These are phyloP conservation scores for Takashimella tepidaria DNA, from an alignment of 1,284 basidiomycete genomes.

Conservation along the genomic window DNA sequence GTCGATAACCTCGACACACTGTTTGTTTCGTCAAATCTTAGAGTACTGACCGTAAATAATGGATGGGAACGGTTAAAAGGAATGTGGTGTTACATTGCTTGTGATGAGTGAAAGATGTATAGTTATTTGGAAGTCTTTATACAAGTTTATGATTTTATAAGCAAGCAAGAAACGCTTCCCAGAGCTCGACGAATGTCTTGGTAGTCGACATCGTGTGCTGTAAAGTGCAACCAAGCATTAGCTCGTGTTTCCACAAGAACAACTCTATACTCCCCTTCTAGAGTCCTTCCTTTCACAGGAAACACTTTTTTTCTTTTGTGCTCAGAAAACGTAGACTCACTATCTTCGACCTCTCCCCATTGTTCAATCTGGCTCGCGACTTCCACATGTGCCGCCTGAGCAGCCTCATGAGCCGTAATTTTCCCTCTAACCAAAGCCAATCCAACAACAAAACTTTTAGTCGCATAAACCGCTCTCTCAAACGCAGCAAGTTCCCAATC, in stretches of 20 bases:
- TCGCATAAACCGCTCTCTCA: conserved; percentile 82
- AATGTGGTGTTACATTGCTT: background rate
- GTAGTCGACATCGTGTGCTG: conserved; percentile 94
- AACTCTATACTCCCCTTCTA: background rate
- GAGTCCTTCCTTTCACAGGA: too few relatives aligned
- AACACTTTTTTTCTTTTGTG: too few relatives aligned
- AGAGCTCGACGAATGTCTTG: conserved; percentile 85
- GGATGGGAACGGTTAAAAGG: too few relatives aligned
- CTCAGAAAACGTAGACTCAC: conserved; percentile 64
- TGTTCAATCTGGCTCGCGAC: conserved; percentile 89
- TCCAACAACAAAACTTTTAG: conserved; percentile 87
- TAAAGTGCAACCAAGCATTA: conserved; percentile 1
- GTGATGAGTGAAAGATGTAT: too few relatives aligned
- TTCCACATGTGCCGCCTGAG: conserved; percentile 79
- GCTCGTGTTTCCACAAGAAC: too few relatives aligned
- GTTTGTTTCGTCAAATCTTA: too few relatives aligned
- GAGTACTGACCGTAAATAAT: too few relatives aligned
- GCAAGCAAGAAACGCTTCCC: conserved; percentile 65
- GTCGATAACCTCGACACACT: too few relatives aligned
- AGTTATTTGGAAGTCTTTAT: background rate
- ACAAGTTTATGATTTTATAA: conserved; percentile 36
- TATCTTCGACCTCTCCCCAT: conserved; percentile 99
- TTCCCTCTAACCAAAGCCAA: conserved; percentile 74
- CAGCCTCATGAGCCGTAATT: conserved; percentile 76
- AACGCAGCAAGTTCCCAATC: conserved; percentile 86